These are phyloP conservation scores for Globisporangium okanoganense DNA, from an alignment of 352 stramenopile genomes.

Conservation along the genomic window DNA sequence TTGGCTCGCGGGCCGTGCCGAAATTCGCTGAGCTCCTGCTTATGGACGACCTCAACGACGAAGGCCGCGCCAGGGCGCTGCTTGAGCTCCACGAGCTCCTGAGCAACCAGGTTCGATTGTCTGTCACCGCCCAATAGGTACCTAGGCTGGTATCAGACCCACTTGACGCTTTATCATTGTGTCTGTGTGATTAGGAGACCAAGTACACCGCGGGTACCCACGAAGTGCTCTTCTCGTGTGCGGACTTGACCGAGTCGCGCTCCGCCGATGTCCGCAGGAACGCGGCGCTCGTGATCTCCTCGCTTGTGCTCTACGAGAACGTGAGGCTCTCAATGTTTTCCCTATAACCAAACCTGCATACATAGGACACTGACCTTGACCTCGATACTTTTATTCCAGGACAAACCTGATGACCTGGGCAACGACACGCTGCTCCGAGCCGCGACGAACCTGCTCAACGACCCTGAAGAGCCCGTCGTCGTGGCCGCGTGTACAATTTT, in stretches of 20 bases:
- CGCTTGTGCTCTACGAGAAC: slow-evolving; percentile 51
- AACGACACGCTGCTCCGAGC: slow-evolving; percentile 51
- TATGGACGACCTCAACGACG: slow-evolving; percentile 50
- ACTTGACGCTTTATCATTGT: not conserved
- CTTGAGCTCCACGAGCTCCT: slow-evolving; percentile 45
- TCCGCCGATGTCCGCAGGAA: slow-evolving; percentile 38
- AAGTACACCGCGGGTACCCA: slow-evolving; percentile 48
- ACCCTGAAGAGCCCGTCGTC: slow-evolving; percentile 43
- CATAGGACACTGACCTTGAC: not conserved
- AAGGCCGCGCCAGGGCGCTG: slow-evolving; percentile 47
- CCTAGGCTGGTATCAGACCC: not conserved
- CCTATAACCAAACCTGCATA: not conserved
- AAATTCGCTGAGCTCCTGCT: slow-evolving; percentile 62
- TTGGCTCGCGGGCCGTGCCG: slow-evolving; percentile 37
- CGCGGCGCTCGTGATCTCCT: slow-evolving; percentile 43
- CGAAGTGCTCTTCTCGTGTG: slow-evolving; percentile 53
- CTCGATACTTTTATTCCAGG: too few relatives aligned
- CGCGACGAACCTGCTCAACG: slow-evolving; percentile 34
- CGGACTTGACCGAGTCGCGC: slow-evolving; percentile 38
- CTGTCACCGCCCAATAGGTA: not conserved
- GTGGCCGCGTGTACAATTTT: slow-evolving; percentile 46
- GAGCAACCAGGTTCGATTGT: slow-evolving; percentile 36
- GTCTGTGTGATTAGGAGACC: slow-evolving; percentile 23
- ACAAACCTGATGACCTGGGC: slow-evolving; percentile 36
- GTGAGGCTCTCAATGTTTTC: slow-evolving; percentile 15